phyloP scores from a whole-genome alignment of 495 filamentous ascomycete genomes.

The Aspergillus funiculosus region DNA sequence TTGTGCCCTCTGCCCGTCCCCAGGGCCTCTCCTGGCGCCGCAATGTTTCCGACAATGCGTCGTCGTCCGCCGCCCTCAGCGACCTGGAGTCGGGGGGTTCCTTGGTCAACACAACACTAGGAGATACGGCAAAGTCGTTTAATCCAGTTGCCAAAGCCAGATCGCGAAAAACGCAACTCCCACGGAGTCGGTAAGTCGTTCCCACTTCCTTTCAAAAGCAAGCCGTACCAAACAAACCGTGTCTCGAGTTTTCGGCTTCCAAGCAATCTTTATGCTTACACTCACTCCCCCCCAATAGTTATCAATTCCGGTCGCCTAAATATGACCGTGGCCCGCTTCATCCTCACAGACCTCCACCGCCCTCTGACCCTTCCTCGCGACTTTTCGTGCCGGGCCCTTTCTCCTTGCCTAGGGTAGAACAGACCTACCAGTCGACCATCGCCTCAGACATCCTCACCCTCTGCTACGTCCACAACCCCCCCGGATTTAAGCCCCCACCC shows the following conservation, averaged over 20 bases:
- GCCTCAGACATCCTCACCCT: constrained; percentile 88
- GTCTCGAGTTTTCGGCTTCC: background rate
- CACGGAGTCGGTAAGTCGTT: constrained; percentile 56
- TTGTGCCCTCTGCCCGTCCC: constrained; percentile 30
- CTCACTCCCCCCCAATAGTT: constrained; percentile 49
- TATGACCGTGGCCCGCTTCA: constrained; percentile 91
- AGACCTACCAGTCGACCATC: constrained; percentile 82
- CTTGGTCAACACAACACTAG: constrained; percentile 23
- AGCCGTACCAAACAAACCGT: background rate
- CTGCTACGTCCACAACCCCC: constrained; percentile 73
- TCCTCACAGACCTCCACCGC: constrained; percentile 78
- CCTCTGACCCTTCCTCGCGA: constrained; percentile 81
- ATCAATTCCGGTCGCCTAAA: constrained; percentile 86
- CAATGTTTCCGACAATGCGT: constrained; percentile 45
- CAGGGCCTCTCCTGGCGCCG: constrained; percentile 36
- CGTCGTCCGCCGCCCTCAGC: constrained; percentile 29
- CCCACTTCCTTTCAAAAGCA: background rate
- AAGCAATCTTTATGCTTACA: background rate
- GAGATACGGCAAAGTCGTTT: constrained; percentile 38
- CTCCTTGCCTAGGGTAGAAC: constrained; percentile 76
- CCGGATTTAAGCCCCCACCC: constrained; percentile 60
- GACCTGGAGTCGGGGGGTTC: constrained; percentile 39
- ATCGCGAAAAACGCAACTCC: constrained; percentile 51
- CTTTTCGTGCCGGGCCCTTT: constrained; percentile 92
- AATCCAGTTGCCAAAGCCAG: constrained; percentile 52